Evolutionary conservation across 2,329 filamentous ascomycete species (phyloP), one percentile per base, ranked within the genome.

Genomic region (Aspergillus oerlinghausenensis): DNA sequence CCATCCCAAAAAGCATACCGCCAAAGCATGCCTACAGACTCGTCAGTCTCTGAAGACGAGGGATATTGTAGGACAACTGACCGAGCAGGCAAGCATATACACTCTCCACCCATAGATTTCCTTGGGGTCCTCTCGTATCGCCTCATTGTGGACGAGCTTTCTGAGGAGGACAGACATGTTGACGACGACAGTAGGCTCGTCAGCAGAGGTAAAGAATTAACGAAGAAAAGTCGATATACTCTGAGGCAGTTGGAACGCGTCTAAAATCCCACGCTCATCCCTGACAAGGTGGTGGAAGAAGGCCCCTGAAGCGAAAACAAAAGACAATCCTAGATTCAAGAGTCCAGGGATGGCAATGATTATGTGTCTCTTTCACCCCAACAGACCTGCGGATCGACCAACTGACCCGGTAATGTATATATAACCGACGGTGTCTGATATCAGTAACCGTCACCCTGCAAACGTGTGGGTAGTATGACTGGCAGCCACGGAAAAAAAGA

Each of bases 61-160:
- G 11, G 28, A 55, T 60, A 53, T 49, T 28, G 26, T 26, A 17
- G 45, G n/a, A 40, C 26, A 26, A 66, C 75, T 58, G 53, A 78
- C 80, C 60, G 84, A 85, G 67, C 79, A 84, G 50, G 84, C 85
- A 62, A 88, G 77, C 55, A 80, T 80, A 61, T 87, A 84, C 28
- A 87, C 84, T 55, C 86, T 81, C 86, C 86, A 89, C 66, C 85
- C 85, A 73, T 88, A 89, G 57, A 89, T 85, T 68, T 88, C 82
- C 21, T 80, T 77, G 19, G 87, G 87, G 67, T 89, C 87, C 38
- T 76, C 73, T 67, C 81, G 85, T 83, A 90, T 89, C 48, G 88
- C 84, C 70, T 90, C 85, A 77, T 89, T 89, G 72, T 82, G 82
- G 64, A 88, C 80, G 66, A 88, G 77, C 64, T 74, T 75, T 63